phyloP scores from a whole-genome alignment of 2,329 filamentous ascomycete genomes.

The Phyllosticta paracitricarpa region DNA sequence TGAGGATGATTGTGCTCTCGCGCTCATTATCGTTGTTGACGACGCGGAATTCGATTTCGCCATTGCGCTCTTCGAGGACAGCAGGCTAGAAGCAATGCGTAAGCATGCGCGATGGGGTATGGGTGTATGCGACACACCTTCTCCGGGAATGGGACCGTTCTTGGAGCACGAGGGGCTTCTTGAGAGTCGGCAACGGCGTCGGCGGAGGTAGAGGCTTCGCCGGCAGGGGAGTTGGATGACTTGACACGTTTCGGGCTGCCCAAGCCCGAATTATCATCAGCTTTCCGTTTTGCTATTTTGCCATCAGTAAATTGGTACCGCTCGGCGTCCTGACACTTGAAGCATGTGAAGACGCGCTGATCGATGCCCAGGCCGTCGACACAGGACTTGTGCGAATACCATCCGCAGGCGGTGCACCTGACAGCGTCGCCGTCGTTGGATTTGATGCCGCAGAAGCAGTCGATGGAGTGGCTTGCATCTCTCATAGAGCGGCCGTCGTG shows the following conservation, averaged over 20 bases:
- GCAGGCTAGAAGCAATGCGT: conserved; percentile 50
- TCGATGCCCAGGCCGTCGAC: not conserved
- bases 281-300: conserved; percentile 56
- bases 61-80: conserved; percentile 84
- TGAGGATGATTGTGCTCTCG: conserved; percentile 87
- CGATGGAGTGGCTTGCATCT: conserved; percentile 5
- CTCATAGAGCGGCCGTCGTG: conserved; percentile 7
- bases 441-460: conserved; percentile 12
- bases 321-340: not conserved
- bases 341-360: not conserved
- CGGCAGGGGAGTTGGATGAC: conserved; percentile 15
- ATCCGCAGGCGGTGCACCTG: not conserved
- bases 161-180: conserved; percentile 38
- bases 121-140: conserved; percentile 45
- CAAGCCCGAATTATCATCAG: conserved; percentile 54
- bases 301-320: not conserved
- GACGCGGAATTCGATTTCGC: conserved; percentile 92
- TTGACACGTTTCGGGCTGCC: conserved; percentile 49
- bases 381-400: conserved; percentile 2
- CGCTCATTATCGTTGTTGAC: conserved; percentile 91
- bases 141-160: conserved; percentile 76
- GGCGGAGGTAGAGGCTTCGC: conserved; percentile 26
- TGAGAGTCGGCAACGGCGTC: conserved; percentile 28
- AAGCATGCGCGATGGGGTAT: conserved; percentile 13
- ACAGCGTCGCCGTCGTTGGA: not conserved